These are phyloP conservation scores for Hamigera avellanea DNA, from an alignment of 495 filamentous ascomycete species.

Conservation along the genomic window DNA sequence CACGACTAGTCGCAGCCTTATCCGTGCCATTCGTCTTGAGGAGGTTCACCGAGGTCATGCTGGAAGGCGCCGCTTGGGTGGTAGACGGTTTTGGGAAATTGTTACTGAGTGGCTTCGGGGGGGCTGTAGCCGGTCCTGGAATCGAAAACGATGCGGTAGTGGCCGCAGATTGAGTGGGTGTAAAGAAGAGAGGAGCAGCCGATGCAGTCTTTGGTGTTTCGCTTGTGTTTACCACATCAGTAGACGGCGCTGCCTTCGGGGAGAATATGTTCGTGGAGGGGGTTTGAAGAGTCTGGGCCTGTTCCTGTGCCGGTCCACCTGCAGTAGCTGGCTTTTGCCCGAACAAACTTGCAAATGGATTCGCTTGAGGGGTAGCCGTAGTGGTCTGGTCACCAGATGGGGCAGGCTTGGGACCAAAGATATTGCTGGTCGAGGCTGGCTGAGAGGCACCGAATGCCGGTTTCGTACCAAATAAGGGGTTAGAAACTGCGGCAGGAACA, in stretches of 20 bases:
- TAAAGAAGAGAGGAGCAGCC: slow-evolving; percentile 4
- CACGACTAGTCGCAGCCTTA: background rate
- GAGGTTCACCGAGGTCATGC: slow-evolving; percentile 2
- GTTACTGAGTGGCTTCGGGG: slow-evolving; percentile 6
- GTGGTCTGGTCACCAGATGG: slow-evolving; percentile 8
- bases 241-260: slow-evolving; percentile 6
- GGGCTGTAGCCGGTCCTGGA: slow-evolving; percentile 1
- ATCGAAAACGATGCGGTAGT: slow-evolving; percentile 6
- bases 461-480: slow-evolving; percentile 7
- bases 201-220: slow-evolving; percentile 3
- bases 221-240: slow-evolving; percentile 6
- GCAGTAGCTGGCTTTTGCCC: slow-evolving; percentile 4
- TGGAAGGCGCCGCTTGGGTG: slow-evolving; percentile 1
- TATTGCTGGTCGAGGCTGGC: slow-evolving; percentile 5
- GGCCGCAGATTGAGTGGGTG: slow-evolving; percentile 2
- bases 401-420: slow-evolving; percentile 14
- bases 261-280: slow-evolving; percentile 10
- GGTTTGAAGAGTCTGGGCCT: slow-evolving; percentile 6
- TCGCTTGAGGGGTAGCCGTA: slow-evolving; percentile 7
- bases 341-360: slow-evolving; percentile 20
- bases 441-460: slow-evolving; percentile 7
- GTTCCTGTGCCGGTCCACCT: slow-evolving; percentile 6
- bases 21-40: slow-evolving; percentile 6
- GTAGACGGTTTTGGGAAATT: background rate
- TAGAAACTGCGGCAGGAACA: slow-evolving; percentile 4